Conservation (phyloP, 441 rosid genomes). For the Populus hybrid region DNA sequence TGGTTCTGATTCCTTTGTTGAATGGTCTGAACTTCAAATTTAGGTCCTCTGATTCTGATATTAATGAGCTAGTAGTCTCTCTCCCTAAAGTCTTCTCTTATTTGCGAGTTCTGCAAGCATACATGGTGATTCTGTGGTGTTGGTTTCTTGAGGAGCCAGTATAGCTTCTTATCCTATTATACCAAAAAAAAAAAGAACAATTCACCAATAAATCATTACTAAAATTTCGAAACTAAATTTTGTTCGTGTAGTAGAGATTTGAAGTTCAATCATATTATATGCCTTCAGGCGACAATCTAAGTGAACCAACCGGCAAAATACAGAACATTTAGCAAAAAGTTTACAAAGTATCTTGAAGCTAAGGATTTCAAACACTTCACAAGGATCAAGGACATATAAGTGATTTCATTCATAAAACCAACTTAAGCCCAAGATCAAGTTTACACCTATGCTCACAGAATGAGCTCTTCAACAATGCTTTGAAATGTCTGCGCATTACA, state of each 20-base stretch:
- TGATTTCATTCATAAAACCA: background rate
- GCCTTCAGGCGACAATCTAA: background rate
- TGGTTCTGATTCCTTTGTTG: background rate
- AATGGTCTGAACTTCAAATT: too few relatives aligned
- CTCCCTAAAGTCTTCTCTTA: background rate
- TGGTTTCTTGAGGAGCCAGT: background rate
- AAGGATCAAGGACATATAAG: background rate
- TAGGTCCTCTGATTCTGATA: too few relatives aligned
- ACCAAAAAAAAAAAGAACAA: background rate
- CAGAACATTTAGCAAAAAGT: background rate
- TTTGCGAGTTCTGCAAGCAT: background rate
- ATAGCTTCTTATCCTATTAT: background rate
- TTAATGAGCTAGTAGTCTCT: background rate
- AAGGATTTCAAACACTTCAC: background rate
- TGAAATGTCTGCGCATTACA: background rate
- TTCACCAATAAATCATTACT: background rate
- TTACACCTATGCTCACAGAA: background rate
- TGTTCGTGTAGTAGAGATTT: background rate
- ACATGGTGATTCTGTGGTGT: background rate
- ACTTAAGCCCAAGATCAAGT: background rate
- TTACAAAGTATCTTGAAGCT: background rate
- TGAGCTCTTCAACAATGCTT: background rate
- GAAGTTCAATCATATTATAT: background rate
- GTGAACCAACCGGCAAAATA: background rate
- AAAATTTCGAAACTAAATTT: too few relatives aligned